Conservation (phyloP, 2,329 filamentous ascomycete species). For the Alternaria atra region DNA sequence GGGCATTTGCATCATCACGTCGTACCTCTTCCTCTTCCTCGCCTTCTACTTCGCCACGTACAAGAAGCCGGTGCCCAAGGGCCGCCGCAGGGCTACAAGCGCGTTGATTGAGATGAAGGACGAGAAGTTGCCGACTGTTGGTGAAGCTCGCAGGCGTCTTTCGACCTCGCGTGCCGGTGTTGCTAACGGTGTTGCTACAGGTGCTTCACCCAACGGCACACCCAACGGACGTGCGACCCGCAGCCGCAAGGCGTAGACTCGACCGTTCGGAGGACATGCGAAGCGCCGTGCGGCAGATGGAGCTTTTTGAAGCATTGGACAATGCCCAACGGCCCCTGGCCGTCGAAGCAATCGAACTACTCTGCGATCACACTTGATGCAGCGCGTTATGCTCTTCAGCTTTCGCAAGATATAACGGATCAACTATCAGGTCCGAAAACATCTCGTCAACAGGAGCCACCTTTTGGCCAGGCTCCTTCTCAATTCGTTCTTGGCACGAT, state of each 20-base stretch:
- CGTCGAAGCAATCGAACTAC: neutral
- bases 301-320: neutral
- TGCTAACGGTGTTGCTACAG: conserved; percentile 52
- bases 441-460: conserved; percentile 11
- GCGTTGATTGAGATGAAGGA: conserved; percentile 84
- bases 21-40: conserved; percentile 98
- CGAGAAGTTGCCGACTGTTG: conserved; percentile 68
- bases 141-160: conserved; percentile 62
- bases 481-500: conserved; percentile 11
- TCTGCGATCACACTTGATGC: neutral
- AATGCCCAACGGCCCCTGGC: neutral
- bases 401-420: neutral
- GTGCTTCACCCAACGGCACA: conserved; percentile 56
- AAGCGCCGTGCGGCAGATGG: conserved; percentile 1
- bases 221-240: conserved; percentile 69
- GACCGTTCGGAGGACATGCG: conserved; percentile 1
- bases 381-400: neutral
- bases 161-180: conserved; percentile 52
- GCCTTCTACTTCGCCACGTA: conserved; percentile 99
- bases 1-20: conserved; percentile 90
- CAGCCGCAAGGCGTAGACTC: conserved; percentile 73
- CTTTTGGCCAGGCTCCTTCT: conserved; percentile 6
- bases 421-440: neutral
- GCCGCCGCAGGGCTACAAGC: conserved; percentile 80
- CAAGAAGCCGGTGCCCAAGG: conserved; percentile 82